These are phyloP conservation scores for Starmera dryadoides DNA, from an alignment of 805 yeast species.

Conservation along the genomic window DNA sequence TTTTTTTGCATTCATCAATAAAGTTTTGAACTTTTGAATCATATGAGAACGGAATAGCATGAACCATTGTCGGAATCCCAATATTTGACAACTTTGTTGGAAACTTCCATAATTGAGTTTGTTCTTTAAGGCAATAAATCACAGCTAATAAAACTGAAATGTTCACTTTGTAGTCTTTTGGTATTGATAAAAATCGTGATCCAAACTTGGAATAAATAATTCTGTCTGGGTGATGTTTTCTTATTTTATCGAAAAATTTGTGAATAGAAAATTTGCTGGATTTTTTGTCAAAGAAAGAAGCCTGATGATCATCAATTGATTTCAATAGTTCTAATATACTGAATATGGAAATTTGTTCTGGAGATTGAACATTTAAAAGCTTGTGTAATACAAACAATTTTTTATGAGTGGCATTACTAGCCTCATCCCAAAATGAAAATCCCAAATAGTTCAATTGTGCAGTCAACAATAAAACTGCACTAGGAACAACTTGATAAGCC, in stretches of 20 bases:
- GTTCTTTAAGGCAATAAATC: conserved; percentile 42
- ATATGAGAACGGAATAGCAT: conserved; percentile 34
- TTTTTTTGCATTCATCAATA: conserved; percentile 22
- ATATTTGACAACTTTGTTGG: conserved; percentile 24
- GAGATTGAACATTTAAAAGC: neutral
- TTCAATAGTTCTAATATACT: conserved; percentile 10
- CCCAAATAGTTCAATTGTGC: neutral
- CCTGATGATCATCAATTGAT: too few relatives aligned
- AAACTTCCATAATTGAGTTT: conserved; percentile 37
- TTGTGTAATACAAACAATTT: neutral
- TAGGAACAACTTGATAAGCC: conserved; percentile 24
- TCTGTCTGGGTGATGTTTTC: too few relatives aligned
- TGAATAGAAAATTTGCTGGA: too few relatives aligned
- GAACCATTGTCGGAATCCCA: conserved; percentile 34
- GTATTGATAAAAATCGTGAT: neutral
- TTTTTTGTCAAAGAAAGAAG: too few relatives aligned
- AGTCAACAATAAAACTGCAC: conserved; percentile 10
- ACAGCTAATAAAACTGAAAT: conserved; percentile 11
- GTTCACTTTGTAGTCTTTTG: too few relatives aligned
- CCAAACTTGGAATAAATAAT: neutral
- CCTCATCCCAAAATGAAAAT: neutral
- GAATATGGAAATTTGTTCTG: conserved; percentile 20
- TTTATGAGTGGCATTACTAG: neutral
- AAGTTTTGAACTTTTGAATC: conserved; percentile 26
- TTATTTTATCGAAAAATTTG: too few relatives aligned